Conservation (phyloP, 305 asterid genomes). For the Nicotiana rustica region DNA sequence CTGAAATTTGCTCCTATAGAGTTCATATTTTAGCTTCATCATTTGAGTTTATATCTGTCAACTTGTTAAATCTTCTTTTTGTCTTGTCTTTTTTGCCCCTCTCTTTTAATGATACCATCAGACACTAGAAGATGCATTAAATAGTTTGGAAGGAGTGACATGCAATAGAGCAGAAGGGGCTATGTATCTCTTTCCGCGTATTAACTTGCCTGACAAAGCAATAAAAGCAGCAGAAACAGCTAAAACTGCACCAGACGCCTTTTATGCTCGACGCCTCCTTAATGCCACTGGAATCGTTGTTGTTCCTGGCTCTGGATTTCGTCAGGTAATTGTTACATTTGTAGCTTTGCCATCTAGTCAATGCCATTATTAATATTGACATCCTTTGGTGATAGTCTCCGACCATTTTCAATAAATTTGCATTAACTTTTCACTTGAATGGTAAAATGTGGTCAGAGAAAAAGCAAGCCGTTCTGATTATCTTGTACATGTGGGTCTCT, state of each 20-base stretch:
- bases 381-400: not conserved
- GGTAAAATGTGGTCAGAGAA: not conserved
- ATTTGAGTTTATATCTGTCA: not conserved
- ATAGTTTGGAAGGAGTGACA: slow-evolving; percentile 84
- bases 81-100: not conserved
- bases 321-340: slow-evolving; percentile 64
- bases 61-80: not conserved
- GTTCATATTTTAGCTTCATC: not conserved
- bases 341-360: not conserved
- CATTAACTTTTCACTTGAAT: not conserved
- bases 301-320: slow-evolving; percentile 97
- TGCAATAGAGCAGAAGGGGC: slow-evolving; percentile 99
- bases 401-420: slow-evolving; percentile 3
- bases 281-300: slow-evolving; percentile 90
- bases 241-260: slow-evolving; percentile 76
- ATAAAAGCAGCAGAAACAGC: slow-evolving; percentile 82
- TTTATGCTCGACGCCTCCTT: slow-evolving; percentile 80
- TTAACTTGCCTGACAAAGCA: slow-evolving; percentile 77
- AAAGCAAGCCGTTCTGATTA: not conserved
- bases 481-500: not conserved
- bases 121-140: slow-evolving; percentile 87
- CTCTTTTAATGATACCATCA: slow-evolving; percentile 27
- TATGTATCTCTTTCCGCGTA: slow-evolving; percentile 91
- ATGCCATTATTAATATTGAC: not conserved
- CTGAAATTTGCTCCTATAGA: not conserved